These are phyloP conservation scores for Myrica gale DNA, from an alignment of 306 rosid species.

Conservation along the genomic window DNA sequence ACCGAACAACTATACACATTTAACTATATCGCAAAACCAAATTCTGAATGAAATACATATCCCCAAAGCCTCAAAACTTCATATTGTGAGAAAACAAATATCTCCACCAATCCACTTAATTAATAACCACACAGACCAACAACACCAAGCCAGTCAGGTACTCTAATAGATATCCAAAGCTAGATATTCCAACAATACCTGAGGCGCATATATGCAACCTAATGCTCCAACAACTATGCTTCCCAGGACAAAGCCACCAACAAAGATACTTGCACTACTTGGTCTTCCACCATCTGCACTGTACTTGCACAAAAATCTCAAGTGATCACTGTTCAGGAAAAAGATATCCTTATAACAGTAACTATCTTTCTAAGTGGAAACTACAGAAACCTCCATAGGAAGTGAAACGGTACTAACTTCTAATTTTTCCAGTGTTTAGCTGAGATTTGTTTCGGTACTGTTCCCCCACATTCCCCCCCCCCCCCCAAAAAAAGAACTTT, in stretches of 20 bases:
- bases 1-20: not conserved
- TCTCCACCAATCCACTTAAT: not conserved
- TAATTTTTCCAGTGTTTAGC: not conserved
- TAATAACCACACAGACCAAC: not conserved
- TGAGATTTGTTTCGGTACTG: not conserved
- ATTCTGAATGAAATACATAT: not conserved
- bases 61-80: not conserved
- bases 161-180: not conserved
- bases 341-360: not conserved
- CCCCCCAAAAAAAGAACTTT: not conserved
- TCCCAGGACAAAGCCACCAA: slow-evolving; percentile 67
- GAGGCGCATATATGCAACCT: slow-evolving; percentile 61
- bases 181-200: slow-evolving; percentile 39
- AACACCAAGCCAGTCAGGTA: not conserved
- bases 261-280: slow-evolving; percentile 44
- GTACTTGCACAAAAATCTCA: slow-evolving; percentile 22
- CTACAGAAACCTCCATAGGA: not conserved
- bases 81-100: not conserved
- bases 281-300: slow-evolving; percentile 47
- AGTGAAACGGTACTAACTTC: not conserved
- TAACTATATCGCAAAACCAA: not conserved
- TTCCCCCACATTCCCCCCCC: not conserved
- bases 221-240: slow-evolving; percentile 61
- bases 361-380: not conserved
- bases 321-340: not conserved